phyloP scores from a whole-genome alignment of 352 stramenopile genomes.

The Pythium pyrilobum region DNA sequence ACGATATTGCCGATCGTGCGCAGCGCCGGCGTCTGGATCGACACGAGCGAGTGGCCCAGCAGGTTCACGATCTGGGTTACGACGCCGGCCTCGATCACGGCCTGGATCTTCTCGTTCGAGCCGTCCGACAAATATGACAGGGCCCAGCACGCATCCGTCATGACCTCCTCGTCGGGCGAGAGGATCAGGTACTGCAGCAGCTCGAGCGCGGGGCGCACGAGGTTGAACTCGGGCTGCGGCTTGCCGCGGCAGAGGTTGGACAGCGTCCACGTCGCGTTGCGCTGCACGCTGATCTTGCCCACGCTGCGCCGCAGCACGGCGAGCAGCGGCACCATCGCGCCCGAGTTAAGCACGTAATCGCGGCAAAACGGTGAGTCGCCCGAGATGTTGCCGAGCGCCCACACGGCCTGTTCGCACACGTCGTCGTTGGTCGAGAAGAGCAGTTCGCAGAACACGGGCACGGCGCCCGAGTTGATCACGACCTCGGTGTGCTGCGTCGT shows the following conservation, averaged over 20 bases:
- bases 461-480: conserved; percentile 96
- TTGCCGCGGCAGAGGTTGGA: conserved; percentile 98
- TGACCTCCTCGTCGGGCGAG: conserved; percentile 95
- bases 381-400: conserved; percentile 99
- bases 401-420: conserved; percentile 96
- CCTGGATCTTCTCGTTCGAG: conserved; percentile 96
- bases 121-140: conserved; percentile 98
- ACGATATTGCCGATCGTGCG: conserved; percentile 98
- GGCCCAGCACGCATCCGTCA: conserved; percentile 99
- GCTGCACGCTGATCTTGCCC: conserved; percentile 94
- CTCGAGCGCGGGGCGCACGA: conserved; percentile 90
- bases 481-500: conserved; percentile 97
- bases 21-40: conserved; percentile 96
- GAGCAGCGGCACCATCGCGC: conserved; percentile 92
- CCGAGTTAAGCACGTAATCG: conserved; percentile 93
- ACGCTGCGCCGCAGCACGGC: conserved; percentile 49
- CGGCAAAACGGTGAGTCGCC: conserved; percentile 96
- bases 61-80: conserved; percentile 94
- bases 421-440: conserved; percentile 96
- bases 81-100: conserved; percentile 96
- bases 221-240: conserved; percentile 94
- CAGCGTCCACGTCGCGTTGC: conserved; percentile 99
- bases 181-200: conserved; percentile 96
- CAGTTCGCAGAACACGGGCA: conserved; percentile 96
- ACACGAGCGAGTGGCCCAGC: conserved; percentile 87